Evolutionary conservation across 1,284 basidiomycete genomes (phyloP).

Genomic region (Pseudozyma thailandica): DNA sequence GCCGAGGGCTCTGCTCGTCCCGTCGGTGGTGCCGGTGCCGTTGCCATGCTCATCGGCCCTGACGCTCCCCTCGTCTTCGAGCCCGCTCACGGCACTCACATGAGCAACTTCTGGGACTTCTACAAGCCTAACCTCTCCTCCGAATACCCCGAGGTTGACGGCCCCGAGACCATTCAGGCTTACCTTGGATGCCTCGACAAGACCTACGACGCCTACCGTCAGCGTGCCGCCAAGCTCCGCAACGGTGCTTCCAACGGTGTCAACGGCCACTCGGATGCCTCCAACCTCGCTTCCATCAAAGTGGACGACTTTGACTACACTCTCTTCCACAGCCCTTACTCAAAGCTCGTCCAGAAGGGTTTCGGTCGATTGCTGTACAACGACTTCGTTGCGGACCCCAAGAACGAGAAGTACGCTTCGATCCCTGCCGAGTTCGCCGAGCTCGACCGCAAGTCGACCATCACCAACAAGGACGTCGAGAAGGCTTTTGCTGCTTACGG

Average conservation of each 20-base stretch:
- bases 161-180: constrained; percentile 92
- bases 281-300: constrained; percentile 71
- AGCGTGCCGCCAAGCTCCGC: constrained; percentile 77
- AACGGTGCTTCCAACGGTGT: constrained; percentile 35
- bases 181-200: constrained; percentile 94
- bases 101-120: constrained; percentile 86
- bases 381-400: constrained; percentile 87
- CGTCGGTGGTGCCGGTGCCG: constrained; percentile 95
- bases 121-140: constrained; percentile 68
- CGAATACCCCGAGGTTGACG: constrained; percentile 96
- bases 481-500: constrained; percentile 72
- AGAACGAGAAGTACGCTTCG: constrained; percentile 77
- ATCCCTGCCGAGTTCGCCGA: constrained; percentile 76
- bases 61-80: constrained; percentile 94
- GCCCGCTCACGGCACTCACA: constrained; percentile 95
- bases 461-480: constrained; percentile 93
- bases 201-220: constrained; percentile 85
- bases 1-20: constrained; percentile 94
- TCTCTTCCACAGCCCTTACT: constrained; percentile 87
- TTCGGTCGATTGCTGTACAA: constrained; percentile 92
- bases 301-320: constrained; percentile 86
- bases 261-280: constrained; percentile 49
- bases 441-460: constrained; percentile 71
- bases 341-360: constrained; percentile 97
- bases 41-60: constrained; percentile 93